Base-by-base conservation (phyloP, 2,329 filamentous ascomycete species). In the Paecilomyces dactylethromorphus region DNA sequence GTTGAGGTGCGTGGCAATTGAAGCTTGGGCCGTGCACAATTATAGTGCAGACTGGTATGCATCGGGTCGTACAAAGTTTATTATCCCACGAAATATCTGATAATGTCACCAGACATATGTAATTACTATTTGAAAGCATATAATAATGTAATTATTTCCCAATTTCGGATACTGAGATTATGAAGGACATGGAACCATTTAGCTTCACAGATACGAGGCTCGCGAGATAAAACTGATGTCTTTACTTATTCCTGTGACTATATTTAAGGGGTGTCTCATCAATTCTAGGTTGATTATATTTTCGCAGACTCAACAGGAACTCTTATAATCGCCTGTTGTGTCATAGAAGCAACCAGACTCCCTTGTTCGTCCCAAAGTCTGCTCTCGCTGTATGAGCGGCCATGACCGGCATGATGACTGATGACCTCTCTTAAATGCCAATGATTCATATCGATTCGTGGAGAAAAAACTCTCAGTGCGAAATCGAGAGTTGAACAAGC, bases 401-500 rank as follows among this genome's bases (percentile, higher is more conserved):
- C 80, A n/a, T 68, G 69, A 0, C 69, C 74, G 1, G 68, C 80
- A 1, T 68, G 68, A 10, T 68, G 65, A 0, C 76, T 78, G 53
- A 60, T 69, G 32, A 76, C 68, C 68, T 82, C 81, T 35, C 70
- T 69, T 29, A 82, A 56, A 62, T 75, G 70, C 79, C 80, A 83
- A 12, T 70, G 54, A 8, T 65, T 64, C 35, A 81, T 10, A 56
- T 80, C 71, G 0, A 79, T 58, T 0, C 72, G 69, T 0, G 70
- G 72, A 0, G 65, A 66, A 59, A 79, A 77, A 4, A 79, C 62
- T 0, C 80, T 69, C 58, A 83, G 57, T 3, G 81, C 76, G 64
- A 82, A 82, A 60, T 83, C 80, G 12, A 82, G 63, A 13, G 73
- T 77, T 3, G 75, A 77, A 55, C 75, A 79, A 1, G 79, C 77